Percentiles rank a stretch among this genome's conserved stretches.
These are phyloP conservation scores for Monotropa hypopitys DNA, from an alignment of 179 eudicot genomes.

Conservation along the genomic window DNA sequence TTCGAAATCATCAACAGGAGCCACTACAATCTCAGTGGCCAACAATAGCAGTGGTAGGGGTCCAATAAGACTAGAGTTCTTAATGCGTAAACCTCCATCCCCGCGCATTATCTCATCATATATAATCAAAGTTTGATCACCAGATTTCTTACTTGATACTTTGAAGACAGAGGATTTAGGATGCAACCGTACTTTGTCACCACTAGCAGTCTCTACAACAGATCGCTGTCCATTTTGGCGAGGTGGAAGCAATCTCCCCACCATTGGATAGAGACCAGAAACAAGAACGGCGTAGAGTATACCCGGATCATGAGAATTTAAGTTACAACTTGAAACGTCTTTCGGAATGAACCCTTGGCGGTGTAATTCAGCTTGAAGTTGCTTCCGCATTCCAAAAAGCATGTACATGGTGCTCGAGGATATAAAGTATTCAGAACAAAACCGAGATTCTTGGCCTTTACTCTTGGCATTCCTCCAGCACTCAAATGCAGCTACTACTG, in stretches of 20 bases:
- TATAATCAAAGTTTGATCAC: constrained; percentile 33
- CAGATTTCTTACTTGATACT: constrained; percentile 14
- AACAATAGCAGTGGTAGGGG: constrained; percentile 57
- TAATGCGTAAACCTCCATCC: constrained; percentile 51
- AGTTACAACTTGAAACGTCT: constrained; percentile 45
- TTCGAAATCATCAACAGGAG: constrained; percentile 32
- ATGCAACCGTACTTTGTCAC: constrained; percentile 53
- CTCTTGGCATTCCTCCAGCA: constrained; percentile 72
- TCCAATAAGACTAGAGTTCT: constrained; percentile 48
- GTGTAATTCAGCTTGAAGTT: constrained; percentile 49
- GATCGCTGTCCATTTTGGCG: constrained; percentile 19
- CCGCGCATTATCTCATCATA: constrained; percentile 83
- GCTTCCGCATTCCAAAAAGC: constrained; percentile 66
- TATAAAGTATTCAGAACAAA: constrained; percentile 68
- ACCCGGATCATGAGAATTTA: constrained; percentile 60
- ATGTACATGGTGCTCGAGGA: constrained; percentile 60
- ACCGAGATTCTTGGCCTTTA: constrained; percentile 45
- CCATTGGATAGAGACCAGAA: constrained; percentile 87
- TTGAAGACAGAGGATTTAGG: constrained; percentile 36
- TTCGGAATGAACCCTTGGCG: constrained; percentile 52
- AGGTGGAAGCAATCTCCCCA: constrained; percentile 51
- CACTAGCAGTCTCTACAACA: constrained; percentile 47
- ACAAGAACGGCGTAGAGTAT: constrained; percentile 63
- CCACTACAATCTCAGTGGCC: constrained; percentile 71
- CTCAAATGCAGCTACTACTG: constrained; percentile 83